Conservation (phyloP, 2,329 filamentous ascomycete genomes). For the Arachnomyces sp. region DNA sequence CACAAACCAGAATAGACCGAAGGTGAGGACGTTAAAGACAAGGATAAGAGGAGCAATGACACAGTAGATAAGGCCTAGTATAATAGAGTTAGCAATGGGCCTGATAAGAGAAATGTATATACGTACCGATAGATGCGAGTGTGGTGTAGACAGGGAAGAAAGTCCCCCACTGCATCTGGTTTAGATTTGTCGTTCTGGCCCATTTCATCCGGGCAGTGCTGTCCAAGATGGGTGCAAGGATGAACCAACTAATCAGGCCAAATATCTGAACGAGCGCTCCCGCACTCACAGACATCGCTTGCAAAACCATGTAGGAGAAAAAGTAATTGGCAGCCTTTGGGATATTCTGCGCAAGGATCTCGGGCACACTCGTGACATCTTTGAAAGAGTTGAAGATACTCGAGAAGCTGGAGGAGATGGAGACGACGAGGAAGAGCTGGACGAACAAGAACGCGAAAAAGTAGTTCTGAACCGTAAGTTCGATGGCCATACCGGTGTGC, state of each 20-base stretch:
- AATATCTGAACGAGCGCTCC: constrained; percentile 77
- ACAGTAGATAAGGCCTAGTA: constrained; percentile 64
- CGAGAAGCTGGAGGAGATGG: constrained; percentile 68
- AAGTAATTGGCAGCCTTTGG: constrained; percentile 92
- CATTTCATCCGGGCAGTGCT: constrained; percentile 78
- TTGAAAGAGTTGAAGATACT: constrained; percentile 57
- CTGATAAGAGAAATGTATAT: not conserved
- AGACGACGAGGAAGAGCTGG: constrained; percentile 88
- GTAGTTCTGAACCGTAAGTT: constrained; percentile 80
- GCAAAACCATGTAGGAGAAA: constrained; percentile 96
- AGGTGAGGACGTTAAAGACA: constrained; percentile 88
- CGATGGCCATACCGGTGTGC: constrained; percentile 70
- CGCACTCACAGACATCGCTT: constrained; percentile 83
- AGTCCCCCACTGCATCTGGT: constrained; percentile 75
- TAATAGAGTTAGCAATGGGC: not conserved
- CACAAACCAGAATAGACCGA: constrained; percentile 83
- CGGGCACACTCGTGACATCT: constrained; percentile 60
- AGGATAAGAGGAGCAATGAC: constrained; percentile 85
- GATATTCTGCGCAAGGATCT: constrained; percentile 66
- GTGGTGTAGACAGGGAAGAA: constrained; percentile 97
- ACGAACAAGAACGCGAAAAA: constrained; percentile 94
- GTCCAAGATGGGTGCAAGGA: constrained; percentile 73
- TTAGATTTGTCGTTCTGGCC: constrained; percentile 69
- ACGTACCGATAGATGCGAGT: constrained; percentile 74
- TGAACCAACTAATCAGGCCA: constrained; percentile 70